Evolutionary conservation across 495 filamentous ascomycete species (phyloP).

Genomic region (Astrothelium macrocarpum): DNA sequence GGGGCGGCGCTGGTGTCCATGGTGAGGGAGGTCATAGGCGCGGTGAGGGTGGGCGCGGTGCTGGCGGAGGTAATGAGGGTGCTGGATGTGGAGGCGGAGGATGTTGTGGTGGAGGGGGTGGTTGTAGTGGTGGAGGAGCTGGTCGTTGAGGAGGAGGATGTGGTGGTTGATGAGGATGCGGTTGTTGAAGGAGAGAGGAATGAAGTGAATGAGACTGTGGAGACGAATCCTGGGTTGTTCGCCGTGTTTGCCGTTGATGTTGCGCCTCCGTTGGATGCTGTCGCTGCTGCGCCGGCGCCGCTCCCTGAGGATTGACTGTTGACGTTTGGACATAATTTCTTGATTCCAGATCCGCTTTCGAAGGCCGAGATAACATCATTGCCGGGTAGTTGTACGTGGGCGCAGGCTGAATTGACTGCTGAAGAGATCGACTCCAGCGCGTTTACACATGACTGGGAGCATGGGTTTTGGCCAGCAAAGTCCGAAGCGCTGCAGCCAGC

Average conservation of each 20-base stretch:
- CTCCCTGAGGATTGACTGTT: background rate
- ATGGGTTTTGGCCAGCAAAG: constrained; percentile 21
- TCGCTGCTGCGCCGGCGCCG: background rate
- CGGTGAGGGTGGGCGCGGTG: background rate
- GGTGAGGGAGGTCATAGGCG: background rate
- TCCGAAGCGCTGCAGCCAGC: constrained; percentile 28
- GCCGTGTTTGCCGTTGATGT: background rate
- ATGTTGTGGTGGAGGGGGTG: background rate
- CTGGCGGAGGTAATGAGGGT: background rate
- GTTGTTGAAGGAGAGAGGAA: background rate
- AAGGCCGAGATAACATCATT: constrained; percentile 17
- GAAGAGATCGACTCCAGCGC: constrained; percentile 24
- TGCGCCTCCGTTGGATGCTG: background rate
- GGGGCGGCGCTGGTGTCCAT: constrained; percentile 4
- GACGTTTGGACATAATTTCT: background rate
- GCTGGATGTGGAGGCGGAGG: background rate
- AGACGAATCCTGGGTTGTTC: background rate
- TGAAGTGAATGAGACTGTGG: background rate
- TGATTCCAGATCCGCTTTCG: background rate
- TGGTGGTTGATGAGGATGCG: background rate
- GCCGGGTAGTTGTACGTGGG: background rate
- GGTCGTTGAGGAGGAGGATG: background rate
- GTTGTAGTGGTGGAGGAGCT: background rate
- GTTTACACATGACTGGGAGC: constrained; percentile 26
- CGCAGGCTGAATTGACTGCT: constrained; percentile 23